Evolutionary conservation across 2,329 filamentous ascomycete species (phyloP), one percentile per base, ranked within the genome.

Genomic region (Epichloe festucae): DNA sequence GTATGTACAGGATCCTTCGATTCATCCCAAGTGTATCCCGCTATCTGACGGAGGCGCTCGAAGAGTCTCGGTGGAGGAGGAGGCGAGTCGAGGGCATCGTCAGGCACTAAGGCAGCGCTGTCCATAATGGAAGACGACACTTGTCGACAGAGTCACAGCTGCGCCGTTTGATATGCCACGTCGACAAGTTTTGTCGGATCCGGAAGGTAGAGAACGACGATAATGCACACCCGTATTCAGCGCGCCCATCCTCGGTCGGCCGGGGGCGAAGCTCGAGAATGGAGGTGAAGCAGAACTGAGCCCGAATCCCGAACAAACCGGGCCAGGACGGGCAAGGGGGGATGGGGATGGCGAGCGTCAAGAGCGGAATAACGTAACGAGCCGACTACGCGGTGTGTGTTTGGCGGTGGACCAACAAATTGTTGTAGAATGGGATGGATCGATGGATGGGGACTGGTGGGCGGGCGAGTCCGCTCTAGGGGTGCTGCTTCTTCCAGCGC

Each of bases 1-100:
- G 78, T 78, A 62, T 83, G 81, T 52, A 77, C 71, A 11, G 79
- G 78, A 27, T 67, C 67, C 52, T 62, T 65, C 14, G 77, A 74
- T 58, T 87, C 84, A 66, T 89, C 84, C 86, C 86, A 90, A 6
- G 77, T 80, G 64, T 88, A 89, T 50, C 85, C 85, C 45, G 82
- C 76, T 57, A 90, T 75, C 64, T 87, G 84, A 55, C 79, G 76
- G 57, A 90, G 74, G 48, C 86, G 79, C 65, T 89, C 84, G 59
- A 83, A 85, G 50, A 90, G 76, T 60, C 82, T 47, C 42, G 83
- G 82, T 57, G 76, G 73, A 43, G 84, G 84, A 52, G 83, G 81
- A 64, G 84, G 84, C 53, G 83, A 82, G 63, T 82, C 78, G 60
- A 78, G 71, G 59, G 72, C 67, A 65, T 80, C 75, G 63, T 79